A percentile compares a stretch with the other conserved stretches of the same genome.
phyloP scores from a whole-genome alignment of 202 grass and related monocot species.

The Setaria viridis region DNA sequence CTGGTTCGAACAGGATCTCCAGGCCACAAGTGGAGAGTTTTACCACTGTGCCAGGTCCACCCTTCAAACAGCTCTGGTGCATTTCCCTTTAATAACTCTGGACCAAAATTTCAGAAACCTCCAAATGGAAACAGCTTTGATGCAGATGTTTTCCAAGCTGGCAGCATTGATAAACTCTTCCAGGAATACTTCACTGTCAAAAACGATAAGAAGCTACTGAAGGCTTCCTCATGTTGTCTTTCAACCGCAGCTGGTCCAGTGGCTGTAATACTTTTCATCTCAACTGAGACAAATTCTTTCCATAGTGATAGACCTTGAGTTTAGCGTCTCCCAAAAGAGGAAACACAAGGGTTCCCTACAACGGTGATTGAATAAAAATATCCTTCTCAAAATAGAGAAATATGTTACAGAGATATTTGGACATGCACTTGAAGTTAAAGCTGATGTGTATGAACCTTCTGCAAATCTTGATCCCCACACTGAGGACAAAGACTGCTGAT shows the following conservation, averaged over 20 bases:
- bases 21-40: no score
- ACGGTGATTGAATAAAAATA: constrained; percentile 61
- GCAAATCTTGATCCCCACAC: no score
- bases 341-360: constrained; percentile 58
- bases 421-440: constrained; percentile 29
- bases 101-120: no score
- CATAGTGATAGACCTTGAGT: constrained; percentile 63
- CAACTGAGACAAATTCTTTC: constrained; percentile 68
- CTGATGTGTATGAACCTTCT: background rate
- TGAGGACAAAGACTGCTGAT: no score
- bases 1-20: no score
- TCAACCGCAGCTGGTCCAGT: constrained; percentile 80
- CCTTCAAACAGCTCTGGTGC: no score
- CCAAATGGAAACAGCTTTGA: constrained; percentile 32
- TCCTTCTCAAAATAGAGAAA: background rate
- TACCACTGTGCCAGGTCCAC: no score
- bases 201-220: constrained; percentile 66
- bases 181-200: constrained; percentile 55
- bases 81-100: no score
- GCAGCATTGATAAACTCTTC: constrained; percentile 69
- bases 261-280: constrained; percentile 73
- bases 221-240: constrained; percentile 77
- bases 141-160: constrained; percentile 69
- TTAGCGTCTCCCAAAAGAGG: constrained; percentile 64
- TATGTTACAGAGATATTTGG: constrained; percentile 16